phyloP scores from a whole-genome alignment of 768 basidiomycete genomes.

The Podaxis mareebaensis region DNA sequence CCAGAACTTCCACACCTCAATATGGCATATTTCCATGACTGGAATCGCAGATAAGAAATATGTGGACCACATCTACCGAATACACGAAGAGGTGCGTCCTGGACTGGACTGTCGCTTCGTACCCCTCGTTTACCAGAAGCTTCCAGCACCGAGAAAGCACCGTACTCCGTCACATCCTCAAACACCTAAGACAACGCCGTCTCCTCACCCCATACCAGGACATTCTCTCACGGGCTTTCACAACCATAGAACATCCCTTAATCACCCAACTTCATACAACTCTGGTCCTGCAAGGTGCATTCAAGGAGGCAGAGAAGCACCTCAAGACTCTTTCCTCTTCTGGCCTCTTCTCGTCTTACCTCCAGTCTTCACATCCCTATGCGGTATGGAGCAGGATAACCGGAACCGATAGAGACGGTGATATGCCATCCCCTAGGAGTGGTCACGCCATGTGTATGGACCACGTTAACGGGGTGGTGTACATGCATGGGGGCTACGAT shows the following conservation, averaged over 20 bases:
- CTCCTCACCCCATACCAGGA: slow-evolving; percentile 64
- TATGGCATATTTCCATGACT: slow-evolving; percentile 70
- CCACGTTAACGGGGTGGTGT: slow-evolving; percentile 57
- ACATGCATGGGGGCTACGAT: slow-evolving; percentile 81
- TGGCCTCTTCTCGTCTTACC: slow-evolving; percentile 63
- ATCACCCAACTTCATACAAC: slow-evolving; percentile 63
- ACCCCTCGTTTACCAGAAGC: slow-evolving; percentile 6
- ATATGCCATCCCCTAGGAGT: slow-evolving; percentile 66
- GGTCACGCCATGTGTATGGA: slow-evolving; percentile 87
- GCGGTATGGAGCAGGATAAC: slow-evolving; percentile 61
- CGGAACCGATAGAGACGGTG: slow-evolving; percentile 64
- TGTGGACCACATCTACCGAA: slow-evolving; percentile 53
- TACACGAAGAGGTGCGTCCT: slow-evolving; percentile 64
- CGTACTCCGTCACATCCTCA: slow-evolving; percentile 67
- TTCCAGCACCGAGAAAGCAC: slow-evolving; percentile 65
- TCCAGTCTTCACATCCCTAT: slow-evolving; percentile 57
- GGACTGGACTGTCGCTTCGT: neutral
- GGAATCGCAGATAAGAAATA: slow-evolving; percentile 58
- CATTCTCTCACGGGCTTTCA: slow-evolving; percentile 53
- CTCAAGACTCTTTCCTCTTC: slow-evolving; percentile 49
- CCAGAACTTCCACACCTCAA: slow-evolving; percentile 74
- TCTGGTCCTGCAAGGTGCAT: slow-evolving; percentile 69
- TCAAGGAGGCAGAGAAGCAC: slow-evolving; percentile 55
- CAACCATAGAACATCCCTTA: slow-evolving; percentile 70
- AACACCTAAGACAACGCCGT: slow-evolving; percentile 76